These are phyloP conservation scores for Solanum peruvianum DNA, from an alignment of 257 asterid species.

Conservation along the genomic window DNA sequence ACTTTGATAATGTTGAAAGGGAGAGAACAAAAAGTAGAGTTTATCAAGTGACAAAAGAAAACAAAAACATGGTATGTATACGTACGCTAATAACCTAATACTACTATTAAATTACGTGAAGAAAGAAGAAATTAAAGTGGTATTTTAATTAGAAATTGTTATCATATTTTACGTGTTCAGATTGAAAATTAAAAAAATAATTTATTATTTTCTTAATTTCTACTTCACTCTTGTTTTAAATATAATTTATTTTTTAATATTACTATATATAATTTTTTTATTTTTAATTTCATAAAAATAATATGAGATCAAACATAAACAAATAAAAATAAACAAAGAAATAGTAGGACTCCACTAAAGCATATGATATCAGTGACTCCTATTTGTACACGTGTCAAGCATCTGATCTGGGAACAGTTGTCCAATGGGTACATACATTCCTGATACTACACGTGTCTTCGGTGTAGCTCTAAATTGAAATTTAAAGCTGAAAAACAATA, in stretches of 20 bases:
- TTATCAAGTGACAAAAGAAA: background rate
- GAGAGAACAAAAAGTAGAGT: background rate
- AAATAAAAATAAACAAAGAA: no score
- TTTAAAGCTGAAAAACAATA: background rate
- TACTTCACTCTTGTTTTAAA: background rate
- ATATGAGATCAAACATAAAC: no score
- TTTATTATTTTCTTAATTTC: background rate
- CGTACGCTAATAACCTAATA: background rate
- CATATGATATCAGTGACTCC: background rate
- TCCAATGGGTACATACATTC: background rate
- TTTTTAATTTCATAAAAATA: background rate
- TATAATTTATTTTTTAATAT: no score
- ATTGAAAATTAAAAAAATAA: background rate
- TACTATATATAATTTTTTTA: no score
- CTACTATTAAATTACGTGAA: constrained; percentile 2
- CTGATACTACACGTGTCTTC: background rate
- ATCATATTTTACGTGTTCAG: background rate
- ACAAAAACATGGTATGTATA: background rate
- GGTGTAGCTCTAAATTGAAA: background rate
- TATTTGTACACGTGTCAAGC: background rate
- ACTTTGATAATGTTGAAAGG: background rate
- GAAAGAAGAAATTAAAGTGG: background rate
- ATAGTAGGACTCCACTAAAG: background rate
- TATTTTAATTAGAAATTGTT: constrained; percentile 7
- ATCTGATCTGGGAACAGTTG: constrained; percentile 8